phyloP scores from a whole-genome alignment of 2,329 filamentous ascomycete genomes.

The Fusarium albosuccineum region DNA sequence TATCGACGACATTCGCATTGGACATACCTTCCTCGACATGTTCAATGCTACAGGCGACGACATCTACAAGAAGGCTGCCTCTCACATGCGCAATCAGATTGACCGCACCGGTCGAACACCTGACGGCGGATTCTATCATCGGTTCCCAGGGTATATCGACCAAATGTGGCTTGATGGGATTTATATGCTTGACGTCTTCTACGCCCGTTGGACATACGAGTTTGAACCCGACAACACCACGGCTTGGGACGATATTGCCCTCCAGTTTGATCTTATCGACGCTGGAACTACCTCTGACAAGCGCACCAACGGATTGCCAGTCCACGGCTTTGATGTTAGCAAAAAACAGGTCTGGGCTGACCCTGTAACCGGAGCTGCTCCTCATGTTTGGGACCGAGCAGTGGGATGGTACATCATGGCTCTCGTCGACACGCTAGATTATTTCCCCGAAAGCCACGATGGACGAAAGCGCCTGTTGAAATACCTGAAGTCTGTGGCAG shows the following conservation, averaged over 20 bases:
- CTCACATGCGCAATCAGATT: conserved; percentile 28
- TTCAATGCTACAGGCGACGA: conserved; percentile 29
- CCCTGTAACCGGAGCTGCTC: conserved; percentile 31
- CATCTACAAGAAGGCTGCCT: conserved; percentile 35
- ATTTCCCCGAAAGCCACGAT: conserved; percentile 29
- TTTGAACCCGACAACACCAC: conserved; percentile 36
- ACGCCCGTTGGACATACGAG: conserved; percentile 36
- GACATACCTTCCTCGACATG: conserved; percentile 33
- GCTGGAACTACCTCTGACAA: conserved; percentile 11
- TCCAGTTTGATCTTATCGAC: conserved; percentile 34
- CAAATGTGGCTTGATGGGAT: conserved; percentile 41
- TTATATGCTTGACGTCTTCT: conserved; percentile 39
- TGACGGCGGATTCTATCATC: conserved; percentile 35
- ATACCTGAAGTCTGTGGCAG: conserved; percentile 23
- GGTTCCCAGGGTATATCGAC: conserved; percentile 43
- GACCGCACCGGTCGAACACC: conserved; percentile 32
- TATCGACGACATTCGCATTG: conserved; percentile 36
- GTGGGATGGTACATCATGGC: conserved; percentile 42
- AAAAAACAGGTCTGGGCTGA: conserved; percentile 39
- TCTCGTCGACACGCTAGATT: conserved; percentile 33
- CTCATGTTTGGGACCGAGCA: conserved; percentile 37
- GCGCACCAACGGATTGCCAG: conserved; percentile 28
- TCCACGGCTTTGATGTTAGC: conserved; percentile 33
- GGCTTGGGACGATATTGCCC: conserved; percentile 37
- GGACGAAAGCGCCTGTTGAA: conserved; percentile 25